phyloP scores from a whole-genome alignment of 1,284 basidiomycete species.

The Heterobasidion annosum region DNA sequence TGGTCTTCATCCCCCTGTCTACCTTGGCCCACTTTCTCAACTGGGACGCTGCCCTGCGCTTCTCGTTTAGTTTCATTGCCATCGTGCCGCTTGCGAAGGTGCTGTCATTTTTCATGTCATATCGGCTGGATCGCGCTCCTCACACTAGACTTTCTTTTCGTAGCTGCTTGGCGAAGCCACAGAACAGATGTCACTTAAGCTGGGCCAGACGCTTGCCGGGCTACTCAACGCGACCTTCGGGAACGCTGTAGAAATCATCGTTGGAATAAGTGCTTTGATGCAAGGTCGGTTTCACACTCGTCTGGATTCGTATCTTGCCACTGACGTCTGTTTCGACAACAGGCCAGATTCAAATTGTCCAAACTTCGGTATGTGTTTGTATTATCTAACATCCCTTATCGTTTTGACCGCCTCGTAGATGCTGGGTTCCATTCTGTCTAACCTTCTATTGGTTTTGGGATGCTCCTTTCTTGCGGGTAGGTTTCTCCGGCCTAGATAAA shows the following conservation, averaged over 20 bases:
- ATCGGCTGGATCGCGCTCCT: background rate
- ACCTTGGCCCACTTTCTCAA: constrained; percentile 50
- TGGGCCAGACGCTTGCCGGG: constrained; percentile 80
- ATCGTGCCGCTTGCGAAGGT: constrained; percentile 86
- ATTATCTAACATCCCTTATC: background rate
- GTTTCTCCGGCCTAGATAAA: background rate
- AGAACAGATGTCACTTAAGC: constrained; percentile 72
- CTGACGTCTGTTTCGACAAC: constrained; percentile 23
- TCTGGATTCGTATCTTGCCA: constrained; percentile 5
- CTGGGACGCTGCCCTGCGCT: constrained; percentile 82
- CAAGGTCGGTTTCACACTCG: constrained; percentile 32
- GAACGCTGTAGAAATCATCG: constrained; percentile 81
- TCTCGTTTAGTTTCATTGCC: constrained; percentile 76
- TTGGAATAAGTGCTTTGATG: constrained; percentile 76
- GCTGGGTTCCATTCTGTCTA: constrained; percentile 83
- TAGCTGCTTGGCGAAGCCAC: constrained; percentile 77
- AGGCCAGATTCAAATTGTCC: constrained; percentile 73
- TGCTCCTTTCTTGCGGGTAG: constrained; percentile 79
- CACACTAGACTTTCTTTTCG: constrained; percentile 2
- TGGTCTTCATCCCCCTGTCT: constrained; percentile 70
- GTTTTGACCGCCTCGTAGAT: constrained; percentile 32
- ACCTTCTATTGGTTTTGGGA: constrained; percentile 81
- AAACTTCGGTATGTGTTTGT: constrained; percentile 53
- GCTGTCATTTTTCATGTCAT: constrained; percentile 7
- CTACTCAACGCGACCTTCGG: constrained; percentile 82